Conservation (phyloP, 495 filamentous ascomycete species). For the Trichocladium uniseriatum region DNA sequence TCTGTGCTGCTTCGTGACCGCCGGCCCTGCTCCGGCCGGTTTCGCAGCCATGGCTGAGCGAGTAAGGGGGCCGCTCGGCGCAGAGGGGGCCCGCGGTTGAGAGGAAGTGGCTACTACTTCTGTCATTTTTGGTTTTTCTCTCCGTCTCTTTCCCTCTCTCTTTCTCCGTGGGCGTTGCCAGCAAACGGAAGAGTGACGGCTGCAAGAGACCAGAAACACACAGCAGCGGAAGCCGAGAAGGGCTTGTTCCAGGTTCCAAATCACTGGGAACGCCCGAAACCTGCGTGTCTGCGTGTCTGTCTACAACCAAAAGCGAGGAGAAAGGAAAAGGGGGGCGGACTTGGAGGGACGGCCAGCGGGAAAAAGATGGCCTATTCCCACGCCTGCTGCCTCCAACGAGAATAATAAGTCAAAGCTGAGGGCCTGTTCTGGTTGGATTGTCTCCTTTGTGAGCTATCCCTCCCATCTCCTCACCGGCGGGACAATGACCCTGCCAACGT, state of each 20-base stretch:
- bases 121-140: slow-evolving; percentile 20
- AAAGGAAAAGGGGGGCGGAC: not conserved
- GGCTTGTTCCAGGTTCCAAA: slow-evolving; percentile 5
- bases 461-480: slow-evolving; percentile 19
- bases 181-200: not conserved
- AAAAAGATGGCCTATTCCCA: not conserved
- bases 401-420: slow-evolving; percentile 12
- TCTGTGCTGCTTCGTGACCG: slow-evolving; percentile 2
- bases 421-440: slow-evolving; percentile 28
- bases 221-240: not conserved
- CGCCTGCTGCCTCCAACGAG: not conserved
- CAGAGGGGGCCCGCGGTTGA: slow-evolving; percentile 6
- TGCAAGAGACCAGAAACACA: not conserved
- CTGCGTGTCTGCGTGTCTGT: slow-evolving; percentile 10
- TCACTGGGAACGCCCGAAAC: not conserved
- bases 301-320: not conserved
- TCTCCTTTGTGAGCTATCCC: slow-evolving; percentile 30
- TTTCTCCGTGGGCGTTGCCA: not conserved
- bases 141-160: not conserved
- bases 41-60: slow-evolving; percentile 23
- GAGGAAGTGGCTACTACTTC: slow-evolving; percentile 15
- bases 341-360: not conserved
- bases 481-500: slow-evolving; percentile 27
- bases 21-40: slow-evolving; percentile 5
- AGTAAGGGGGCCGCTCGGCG: slow-evolving; percentile 13